These are phyloP conservation scores for Hyparrhenia diplandra DNA, from an alignment of 176 grass and related monocot species.

Conservation along the genomic window DNA sequence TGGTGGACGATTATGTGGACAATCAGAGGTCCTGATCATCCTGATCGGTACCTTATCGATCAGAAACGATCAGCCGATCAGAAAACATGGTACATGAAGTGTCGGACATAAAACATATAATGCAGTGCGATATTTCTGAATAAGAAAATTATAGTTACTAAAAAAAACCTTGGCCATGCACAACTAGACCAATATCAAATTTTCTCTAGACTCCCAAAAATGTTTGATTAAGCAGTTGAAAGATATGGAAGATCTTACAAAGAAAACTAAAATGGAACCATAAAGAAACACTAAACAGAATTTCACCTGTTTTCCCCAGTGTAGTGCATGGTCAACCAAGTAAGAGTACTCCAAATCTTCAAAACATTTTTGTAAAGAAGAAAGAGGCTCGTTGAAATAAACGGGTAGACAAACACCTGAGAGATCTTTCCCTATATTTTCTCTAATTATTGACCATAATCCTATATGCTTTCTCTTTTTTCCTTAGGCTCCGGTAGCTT, in stretches of 20 bases:
- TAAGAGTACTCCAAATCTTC: constrained; percentile 96
- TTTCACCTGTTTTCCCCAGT: constrained; percentile 78
- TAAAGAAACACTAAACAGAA: background rate
- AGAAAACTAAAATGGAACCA: background rate
- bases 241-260: background rate
- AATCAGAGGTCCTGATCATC: too few species aligned
- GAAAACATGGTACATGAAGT: too few species aligned
- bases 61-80: too few species aligned
- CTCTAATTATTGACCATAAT: constrained; percentile 99
- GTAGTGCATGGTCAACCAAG: constrained; percentile 76
- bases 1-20: too few species aligned
- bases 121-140: background rate
- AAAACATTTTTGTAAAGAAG: constrained; percentile 96
- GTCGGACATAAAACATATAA: background rate
- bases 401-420: constrained; percentile 94
- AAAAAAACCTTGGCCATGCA: background rate
- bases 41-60: too few species aligned
- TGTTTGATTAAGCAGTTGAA: constrained; percentile 8
- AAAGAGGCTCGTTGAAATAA: constrained; percentile 97
- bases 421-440: constrained; percentile 97
- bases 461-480: constrained; percentile 90
- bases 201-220: background rate
- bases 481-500: constrained; percentile 90
- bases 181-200: background rate
- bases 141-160: background rate